Conservation (phyloP, 148 eudicot genomes). For the Cornus florida region DNA sequence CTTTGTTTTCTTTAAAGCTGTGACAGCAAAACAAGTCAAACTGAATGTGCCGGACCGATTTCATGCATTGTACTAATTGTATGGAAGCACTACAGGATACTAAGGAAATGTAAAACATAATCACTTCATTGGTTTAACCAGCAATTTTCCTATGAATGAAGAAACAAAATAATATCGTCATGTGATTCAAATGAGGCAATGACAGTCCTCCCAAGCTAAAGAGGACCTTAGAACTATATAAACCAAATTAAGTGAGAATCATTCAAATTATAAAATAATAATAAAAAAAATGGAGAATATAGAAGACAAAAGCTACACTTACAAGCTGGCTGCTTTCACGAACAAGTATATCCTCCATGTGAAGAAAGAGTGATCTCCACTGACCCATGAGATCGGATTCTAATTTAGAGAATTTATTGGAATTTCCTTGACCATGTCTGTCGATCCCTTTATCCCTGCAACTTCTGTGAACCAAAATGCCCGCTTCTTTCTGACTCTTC, state of each 20-base stretch:
- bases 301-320: conserved; percentile 18
- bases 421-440: conserved; percentile 33
- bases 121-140: too few species aligned
- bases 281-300: neutral
- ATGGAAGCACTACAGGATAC: too few species aligned
- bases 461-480: conserved; percentile 50
- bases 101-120: too few species aligned
- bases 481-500: conserved; percentile 75
- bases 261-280: neutral
- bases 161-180: too few species aligned
- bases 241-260: neutral
- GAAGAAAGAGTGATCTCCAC: conserved; percentile 78
- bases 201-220: too few species aligned
- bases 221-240: too few species aligned
- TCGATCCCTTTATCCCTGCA: conserved; percentile 28
- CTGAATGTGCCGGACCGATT: too few species aligned
- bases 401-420: conserved; percentile 17
- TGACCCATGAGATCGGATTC: conserved; percentile 59
- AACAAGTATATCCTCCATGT: conserved; percentile 49
- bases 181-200: too few species aligned
- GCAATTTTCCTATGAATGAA: too few species aligned
- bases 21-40: too few species aligned
- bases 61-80: too few species aligned
- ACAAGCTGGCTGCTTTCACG: conserved; percentile 76
- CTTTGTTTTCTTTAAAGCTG: too few species aligned